Conservation (phyloP, 73 alveolate species). For the Paramecium tetraurelia region DNA sequence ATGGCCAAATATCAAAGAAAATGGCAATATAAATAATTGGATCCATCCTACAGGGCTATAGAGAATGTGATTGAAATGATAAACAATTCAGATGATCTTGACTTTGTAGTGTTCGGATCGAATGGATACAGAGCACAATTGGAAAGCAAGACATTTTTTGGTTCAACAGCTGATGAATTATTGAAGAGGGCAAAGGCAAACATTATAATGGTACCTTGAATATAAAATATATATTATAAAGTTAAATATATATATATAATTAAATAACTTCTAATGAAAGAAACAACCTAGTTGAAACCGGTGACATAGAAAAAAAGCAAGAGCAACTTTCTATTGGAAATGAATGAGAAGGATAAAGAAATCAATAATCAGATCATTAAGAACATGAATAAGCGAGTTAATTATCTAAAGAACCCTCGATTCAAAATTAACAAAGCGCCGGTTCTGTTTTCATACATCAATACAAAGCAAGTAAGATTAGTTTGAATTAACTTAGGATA, state of each 20-base stretch:
- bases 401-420: conserved; percentile 91
- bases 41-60: conserved; percentile 18
- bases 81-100: conserved; percentile 12
- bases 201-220: conserved; percentile 51
- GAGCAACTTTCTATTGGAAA: conserved; percentile 23
- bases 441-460: conserved; percentile 67
- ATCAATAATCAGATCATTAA: conserved; percentile 89
- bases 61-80: conserved; percentile 12
- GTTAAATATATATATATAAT: background rate
- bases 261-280: background rate
- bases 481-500: background rate
- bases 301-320: background rate
- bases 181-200: conserved; percentile 48
- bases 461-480: conserved; percentile 45
- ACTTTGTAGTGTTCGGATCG: conserved; percentile 44
- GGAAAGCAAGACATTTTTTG: conserved; percentile 53
- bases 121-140: conserved; percentile 63
- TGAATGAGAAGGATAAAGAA: conserved; percentile 94
- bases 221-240: background rate
- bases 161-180: conserved; percentile 54
- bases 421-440: conserved; percentile 74
- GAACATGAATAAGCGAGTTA: conserved; percentile 94
- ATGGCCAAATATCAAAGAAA: conserved; percentile 26
- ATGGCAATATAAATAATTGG: conserved; percentile 51
- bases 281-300: background rate